These are phyloP conservation scores for Fusarium multiceps DNA, from an alignment of 2,329 filamentous ascomycete species.

Conservation along the genomic window DNA sequence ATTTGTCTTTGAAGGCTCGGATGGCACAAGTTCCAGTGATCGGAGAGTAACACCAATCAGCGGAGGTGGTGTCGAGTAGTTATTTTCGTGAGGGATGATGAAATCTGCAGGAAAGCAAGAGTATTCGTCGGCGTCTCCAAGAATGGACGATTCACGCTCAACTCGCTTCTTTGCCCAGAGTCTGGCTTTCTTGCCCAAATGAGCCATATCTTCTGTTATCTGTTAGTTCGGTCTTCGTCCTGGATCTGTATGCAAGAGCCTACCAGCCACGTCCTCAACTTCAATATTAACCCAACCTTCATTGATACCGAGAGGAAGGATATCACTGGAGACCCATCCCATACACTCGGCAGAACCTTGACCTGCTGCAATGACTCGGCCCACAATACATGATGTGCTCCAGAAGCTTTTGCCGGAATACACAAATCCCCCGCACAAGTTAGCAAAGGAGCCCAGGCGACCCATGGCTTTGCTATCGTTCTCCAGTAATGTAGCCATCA, in stretches of 20 bases:
- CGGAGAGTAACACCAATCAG: conserved; percentile 61
- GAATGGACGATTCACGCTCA: conserved; percentile 69
- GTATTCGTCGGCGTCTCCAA: conserved; percentile 66
- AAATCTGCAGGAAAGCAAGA: conserved; percentile 71
- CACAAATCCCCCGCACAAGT: conserved; percentile 72
- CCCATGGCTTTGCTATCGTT: conserved; percentile 70
- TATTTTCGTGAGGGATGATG: conserved; percentile 68
- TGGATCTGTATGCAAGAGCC: conserved; percentile 33
- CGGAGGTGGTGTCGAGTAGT: conserved; percentile 61
- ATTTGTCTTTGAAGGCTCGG: conserved; percentile 59
- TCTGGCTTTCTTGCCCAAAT: conserved; percentile 65
- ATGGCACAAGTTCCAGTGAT: conserved; percentile 60
- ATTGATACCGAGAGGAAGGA: conserved; percentile 61
- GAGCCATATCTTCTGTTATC: conserved; percentile 59
- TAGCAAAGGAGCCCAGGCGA: conserved; percentile 69
- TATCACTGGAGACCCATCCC: conserved; percentile 74
- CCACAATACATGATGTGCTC: conserved; percentile 74
- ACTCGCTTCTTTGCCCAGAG: conserved; percentile 70
- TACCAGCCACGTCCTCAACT: conserved; percentile 64
- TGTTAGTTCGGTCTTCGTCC: conserved; percentile 20
- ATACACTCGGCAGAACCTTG: conserved; percentile 72
- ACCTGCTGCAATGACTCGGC: conserved; percentile 71
- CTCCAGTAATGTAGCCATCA: conserved; percentile 74
- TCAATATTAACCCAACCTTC: conserved; percentile 71
- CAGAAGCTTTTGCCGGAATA: conserved; percentile 74